phyloP scores from a whole-genome alignment of 257 asterid genomes.

The Craterostigma plantagineum region DNA sequence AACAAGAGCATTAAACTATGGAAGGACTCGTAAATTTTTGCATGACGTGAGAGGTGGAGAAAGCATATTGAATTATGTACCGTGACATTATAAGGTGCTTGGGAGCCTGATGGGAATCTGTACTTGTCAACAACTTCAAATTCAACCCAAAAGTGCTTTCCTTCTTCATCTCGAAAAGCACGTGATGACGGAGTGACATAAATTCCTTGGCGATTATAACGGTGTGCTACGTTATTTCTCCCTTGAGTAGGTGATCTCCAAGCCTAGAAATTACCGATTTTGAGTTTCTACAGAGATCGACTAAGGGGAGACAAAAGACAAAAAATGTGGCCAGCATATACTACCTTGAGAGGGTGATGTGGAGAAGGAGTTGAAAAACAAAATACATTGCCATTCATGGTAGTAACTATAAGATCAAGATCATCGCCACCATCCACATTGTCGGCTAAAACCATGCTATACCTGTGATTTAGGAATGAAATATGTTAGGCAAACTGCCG shows the following conservation, averaged over 20 bases:
- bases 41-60: not conserved
- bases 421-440: slow-evolving; percentile 99
- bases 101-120: slow-evolving; percentile 80
- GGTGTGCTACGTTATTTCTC: slow-evolving; percentile 67
- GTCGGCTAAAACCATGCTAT: slow-evolving; percentile 98
- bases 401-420: slow-evolving; percentile 88
- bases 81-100: slow-evolving; percentile 89
- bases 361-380: slow-evolving; percentile 97
- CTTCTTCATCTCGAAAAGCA: slow-evolving; percentile 95
- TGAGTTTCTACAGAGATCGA: not conserved
- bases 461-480: slow-evolving; percentile 29
- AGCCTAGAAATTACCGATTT: slow-evolving; percentile 28
- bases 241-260: slow-evolving; percentile 87
- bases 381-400: slow-evolving; percentile 98
- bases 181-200: slow-evolving; percentile 73
- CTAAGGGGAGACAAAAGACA: slow-evolving; percentile 1
- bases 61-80: slow-evolving; percentile 17
- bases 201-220: slow-evolving; percentile 64
- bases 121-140: slow-evolving; percentile 69
- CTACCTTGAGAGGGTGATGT: slow-evolving; percentile 91
- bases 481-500: slow-evolving; percentile 7
- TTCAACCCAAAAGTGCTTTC: slow-evolving; percentile 90
- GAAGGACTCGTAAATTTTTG: slow-evolving; percentile 1
- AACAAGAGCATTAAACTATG: slow-evolving; percentile 3
- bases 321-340: slow-evolving; percentile 6